Base-by-base conservation (phyloP, 352 stramenopile genomes). In the Plasmopara viticola region DNA sequence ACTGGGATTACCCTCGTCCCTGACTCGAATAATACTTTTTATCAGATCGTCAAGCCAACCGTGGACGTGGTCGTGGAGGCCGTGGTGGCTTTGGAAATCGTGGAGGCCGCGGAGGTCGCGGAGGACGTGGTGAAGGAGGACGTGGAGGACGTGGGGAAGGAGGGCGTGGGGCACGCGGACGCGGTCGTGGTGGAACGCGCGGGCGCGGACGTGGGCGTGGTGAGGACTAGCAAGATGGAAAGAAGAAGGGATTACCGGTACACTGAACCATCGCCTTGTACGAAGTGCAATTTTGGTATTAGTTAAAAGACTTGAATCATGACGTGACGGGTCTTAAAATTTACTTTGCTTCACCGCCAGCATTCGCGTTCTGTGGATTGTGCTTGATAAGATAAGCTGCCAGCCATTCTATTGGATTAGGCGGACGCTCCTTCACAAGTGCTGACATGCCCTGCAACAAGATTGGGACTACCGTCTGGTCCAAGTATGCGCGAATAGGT, bases 401-500 rank as follows among this genome's bases (percentile, higher is more conserved):
- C 56, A 99, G 78, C 86, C 90, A 99, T 74, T 99, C 94, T 45
- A 99, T 90, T 33, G 96, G 96, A 72, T 99, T 98, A 5, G 86
- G 58, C 33, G 95, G 95, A 54, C 96, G 91, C 78, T 98, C 95
- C 69, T 98, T 98, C 44, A 98, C 96, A 25, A 99, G 77, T 53
- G 96, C 89, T 31, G 90, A 97, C 96, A 99, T 98, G 51, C 96
- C 96, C 63, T 99, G 94, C 41, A 98, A 74, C 45, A 99, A 66
- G 70, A 98, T 97, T n/a, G 96, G 96, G 70, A 99, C 95, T 15
- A 98, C 96, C 0, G 95, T 98, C 66, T 98, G 94, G 76, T 99
- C 96, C 56, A 99, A 70, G 64, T 99, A 99, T 30, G 95, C 93
- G 52, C 96, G 91, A 64, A 99, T 99, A 4, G 96, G 95, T 33